Evolutionary conservation across 331 rosid genomes (phyloP), one percentile per base, ranked within the genome.

Genomic region (Dryas integrifolia): DNA sequence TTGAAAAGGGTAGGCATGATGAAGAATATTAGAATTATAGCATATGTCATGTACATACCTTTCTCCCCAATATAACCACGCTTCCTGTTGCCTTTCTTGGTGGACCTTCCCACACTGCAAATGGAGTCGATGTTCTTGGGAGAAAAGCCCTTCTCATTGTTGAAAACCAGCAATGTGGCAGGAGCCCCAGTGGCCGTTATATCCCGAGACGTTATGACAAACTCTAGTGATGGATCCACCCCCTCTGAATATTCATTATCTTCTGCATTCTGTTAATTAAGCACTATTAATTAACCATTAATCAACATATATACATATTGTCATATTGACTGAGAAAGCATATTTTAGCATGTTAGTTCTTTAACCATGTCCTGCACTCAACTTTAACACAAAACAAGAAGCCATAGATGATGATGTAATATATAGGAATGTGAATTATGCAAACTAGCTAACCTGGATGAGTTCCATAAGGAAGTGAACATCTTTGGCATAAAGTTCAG

Each of bases 51-150:
- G 7, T 2, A 44, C 15, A 15, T 21, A 90, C 98, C 96, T 88
- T 92, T 92, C 73, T 92, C 98, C 16, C 96, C 96, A 5, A 90
- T 92, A 77, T 85, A 92, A 16, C 95, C 95, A 0, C 74, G 69
- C 51, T 75, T 78, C 40, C 96, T 81, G 67, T 81, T 73, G 80
- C 89, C 88, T 65, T 84, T 85, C 83, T 92, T 92, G 5, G 96
- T 92, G 47, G 98, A 92, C 11, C 82, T 73, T 65, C 96, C 98
- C 24, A 90, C 90, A 44, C 98, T 83, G 46, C 98, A 92, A 41
- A 92, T 85, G 67, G 96, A 92, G 0, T 88, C 96, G 0, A 92
- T 87, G 78, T 90, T 90, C 43, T 26, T 56, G 0, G 57, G 35
- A 50, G 92, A 82, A 57, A 90, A 92, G 0, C 98, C 98, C 30